Evolutionary conservation across 192 early-diverging fungal species (phyloP).

Genomic region (Spizellomyces punctatus): DNA sequence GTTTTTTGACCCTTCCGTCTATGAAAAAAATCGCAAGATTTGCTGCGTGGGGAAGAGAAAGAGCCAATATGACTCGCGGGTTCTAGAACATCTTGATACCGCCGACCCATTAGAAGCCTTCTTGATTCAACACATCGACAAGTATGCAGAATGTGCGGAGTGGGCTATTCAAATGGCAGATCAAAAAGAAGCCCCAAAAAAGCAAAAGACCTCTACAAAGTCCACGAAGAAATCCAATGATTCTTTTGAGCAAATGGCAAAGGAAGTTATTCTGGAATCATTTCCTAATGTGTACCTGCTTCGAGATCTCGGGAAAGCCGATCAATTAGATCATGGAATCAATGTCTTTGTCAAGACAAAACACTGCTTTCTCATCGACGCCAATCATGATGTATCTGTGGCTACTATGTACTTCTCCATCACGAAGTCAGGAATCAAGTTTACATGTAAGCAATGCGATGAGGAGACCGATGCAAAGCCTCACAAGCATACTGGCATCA

Average conservation of each 20-base stretch:
- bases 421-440: conserved; percentile 1
- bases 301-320: not conserved
- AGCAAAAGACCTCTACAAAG: not conserved
- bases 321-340: not conserved
- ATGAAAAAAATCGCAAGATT: not conserved
- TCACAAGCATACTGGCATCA: no score
- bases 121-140: not conserved
- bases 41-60: conserved; percentile 1
- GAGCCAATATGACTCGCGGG: not conserved
- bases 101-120: not conserved
- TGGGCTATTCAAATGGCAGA: not conserved
- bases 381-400: not conserved
- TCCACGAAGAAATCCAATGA: not conserved
- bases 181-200: not conserved
- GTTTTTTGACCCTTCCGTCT: not conserved
- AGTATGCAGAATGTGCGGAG: not conserved
- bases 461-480: no score
- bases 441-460: conserved; percentile 1
- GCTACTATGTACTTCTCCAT: not conserved
- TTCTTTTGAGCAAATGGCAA: not conserved
- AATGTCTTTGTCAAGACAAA: not conserved
- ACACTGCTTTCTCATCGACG: not conserved
- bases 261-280: not conserved
- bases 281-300: not conserved
- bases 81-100: not conserved